These are phyloP conservation scores for Trypethelium eluteriae DNA, from an alignment of 495 filamentous ascomycete genomes.

Conservation along the genomic window DNA sequence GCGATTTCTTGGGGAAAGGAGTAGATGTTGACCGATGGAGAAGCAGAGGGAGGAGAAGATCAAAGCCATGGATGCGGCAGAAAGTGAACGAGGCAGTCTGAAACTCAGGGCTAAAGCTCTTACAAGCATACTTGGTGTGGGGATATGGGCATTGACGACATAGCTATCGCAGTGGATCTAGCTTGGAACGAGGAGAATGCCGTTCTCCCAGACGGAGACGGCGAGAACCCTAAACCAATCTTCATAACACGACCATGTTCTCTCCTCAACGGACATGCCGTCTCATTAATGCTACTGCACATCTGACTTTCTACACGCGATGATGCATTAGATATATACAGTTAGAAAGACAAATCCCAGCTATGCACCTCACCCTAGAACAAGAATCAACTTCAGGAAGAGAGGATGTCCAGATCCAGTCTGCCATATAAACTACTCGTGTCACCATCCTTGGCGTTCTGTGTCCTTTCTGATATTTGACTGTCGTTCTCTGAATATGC, in stretches of 20 bases:
- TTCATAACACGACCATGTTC: background rate
- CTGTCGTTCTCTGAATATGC: no score
- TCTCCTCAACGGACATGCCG: background rate
- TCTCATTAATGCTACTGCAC: background rate
- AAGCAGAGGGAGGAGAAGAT: no score
- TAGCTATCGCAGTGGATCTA: no score
- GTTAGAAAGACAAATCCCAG: background rate
- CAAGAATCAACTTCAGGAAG: background rate
- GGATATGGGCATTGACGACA: no score
- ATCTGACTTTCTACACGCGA: background rate
- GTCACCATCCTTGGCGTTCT: background rate
- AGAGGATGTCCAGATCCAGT: background rate
- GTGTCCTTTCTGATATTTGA: background rate
- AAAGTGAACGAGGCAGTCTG: no score
- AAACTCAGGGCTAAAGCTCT: no score
- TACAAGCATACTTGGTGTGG: no score
- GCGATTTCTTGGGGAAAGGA: no score
- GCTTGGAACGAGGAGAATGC: no score
- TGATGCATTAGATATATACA: background rate
- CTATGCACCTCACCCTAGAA: background rate
- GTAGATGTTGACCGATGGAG: no score
- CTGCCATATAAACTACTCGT: background rate
- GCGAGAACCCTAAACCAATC: background rate
- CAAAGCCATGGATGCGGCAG: no score
- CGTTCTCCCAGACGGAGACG: no score